A percentile compares a stretch with the other conserved stretches of the same genome.
Conservation (phyloP, 75 land plant species). For the Isoetes taiwanensis region DNA sequence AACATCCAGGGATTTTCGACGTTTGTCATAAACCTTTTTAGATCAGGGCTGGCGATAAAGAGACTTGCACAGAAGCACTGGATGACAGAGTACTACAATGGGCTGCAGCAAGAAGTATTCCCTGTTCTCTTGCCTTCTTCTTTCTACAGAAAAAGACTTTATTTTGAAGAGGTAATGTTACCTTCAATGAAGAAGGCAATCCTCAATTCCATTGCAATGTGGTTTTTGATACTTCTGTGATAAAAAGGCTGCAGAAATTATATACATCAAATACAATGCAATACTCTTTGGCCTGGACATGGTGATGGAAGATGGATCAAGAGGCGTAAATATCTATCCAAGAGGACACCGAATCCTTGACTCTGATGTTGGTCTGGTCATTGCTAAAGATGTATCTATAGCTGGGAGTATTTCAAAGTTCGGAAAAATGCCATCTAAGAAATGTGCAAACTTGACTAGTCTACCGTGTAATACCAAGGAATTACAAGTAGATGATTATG, state of each 20-base stretch:
- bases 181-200: too few species aligned
- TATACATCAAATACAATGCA: conserved; percentile 18
- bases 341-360: conserved; percentile 15
- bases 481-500: conserved; percentile 7
- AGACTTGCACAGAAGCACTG: conserved; percentile 12
- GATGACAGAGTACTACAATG: conserved; percentile 31
- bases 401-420: conserved; percentile 23
- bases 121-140: conserved; percentile 28
- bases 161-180: conserved; percentile 26
- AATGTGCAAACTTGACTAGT: neutral
- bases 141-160: conserved; percentile 18
- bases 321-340: conserved; percentile 28
- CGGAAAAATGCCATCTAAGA: neutral
- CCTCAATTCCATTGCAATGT: neutral
- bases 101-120: conserved; percentile 31
- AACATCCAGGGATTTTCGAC: conserved; percentile 32
- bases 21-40: conserved; percentile 29
- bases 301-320: conserved; percentile 10
- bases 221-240: neutral
- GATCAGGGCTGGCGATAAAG: conserved; percentile 19
- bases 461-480: neutral
- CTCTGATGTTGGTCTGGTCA: conserved; percentile 30
- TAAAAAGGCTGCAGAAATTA: conserved; percentile 27
- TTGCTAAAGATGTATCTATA: conserved; percentile 22
- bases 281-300: conserved; percentile 39